Evolutionary conservation across 2,329 filamentous ascomycete species (phyloP), one percentile per base, ranked within the genome.

Genomic region (Zymoseptoria crescenta): DNA sequence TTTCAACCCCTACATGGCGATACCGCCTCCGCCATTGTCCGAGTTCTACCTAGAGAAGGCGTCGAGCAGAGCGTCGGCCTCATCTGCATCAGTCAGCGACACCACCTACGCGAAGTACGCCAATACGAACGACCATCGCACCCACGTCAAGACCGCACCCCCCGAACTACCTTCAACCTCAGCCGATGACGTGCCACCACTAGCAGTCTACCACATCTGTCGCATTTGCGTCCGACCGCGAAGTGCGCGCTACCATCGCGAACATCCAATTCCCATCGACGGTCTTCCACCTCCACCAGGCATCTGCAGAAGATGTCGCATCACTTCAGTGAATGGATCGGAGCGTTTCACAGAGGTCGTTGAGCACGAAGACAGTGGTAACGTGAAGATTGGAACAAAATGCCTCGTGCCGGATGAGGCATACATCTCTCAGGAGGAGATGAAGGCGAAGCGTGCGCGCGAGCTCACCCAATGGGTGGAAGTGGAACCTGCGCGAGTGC

Each of bases 171-270:
- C 49, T 51, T 10, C 24, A 27, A 27, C 4, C 20, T 51, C 49
- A 10, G 20, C 19, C 49, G n/a, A 59, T 19, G 55, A 61, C 54
- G 59, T 69, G 19, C 68, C 68, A 21, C 65, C 68, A 8, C 62
- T 72, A 10, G 68, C 66, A 2, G 59, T 71, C 52, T 71, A 70
- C 56, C 72, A 74, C 62, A 68, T 72, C 55, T 74, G 71, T 60
- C 66, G 69, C 54, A 64, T 71, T 19, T 74, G 72, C 52, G 55
- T 67, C 13, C 66, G 69, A 10, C 69, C 70, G 20, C 67, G 72
- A 50, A 73, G 70, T 56, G 63, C 65, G 41, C 66, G 65, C 41
- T 74, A 71, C 55, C 72, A 74, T 60, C 62, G 65, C 56, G 67
- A 68, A 49, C 67, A 73, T 56, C 72, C 71, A 2, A 70, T 74